Base-by-base conservation (phyloP, 495 filamentous ascomycete species). In the Halenospora varia region DNA sequence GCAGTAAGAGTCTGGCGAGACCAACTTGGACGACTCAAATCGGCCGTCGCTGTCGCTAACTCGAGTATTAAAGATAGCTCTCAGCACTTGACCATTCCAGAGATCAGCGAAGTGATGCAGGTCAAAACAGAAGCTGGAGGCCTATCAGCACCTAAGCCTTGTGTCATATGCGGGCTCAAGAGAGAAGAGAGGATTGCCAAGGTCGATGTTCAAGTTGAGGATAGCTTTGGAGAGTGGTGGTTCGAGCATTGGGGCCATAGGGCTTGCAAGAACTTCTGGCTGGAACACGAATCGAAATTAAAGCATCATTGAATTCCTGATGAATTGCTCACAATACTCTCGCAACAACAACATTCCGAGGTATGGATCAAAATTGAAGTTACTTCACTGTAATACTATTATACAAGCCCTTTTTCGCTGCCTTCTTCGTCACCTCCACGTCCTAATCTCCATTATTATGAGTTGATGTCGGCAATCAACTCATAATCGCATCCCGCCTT, bases 161-260 rank as follows among this genome's bases (percentile, higher is more conserved):
- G 94, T 72, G 82, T 89, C 51, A 77, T 98, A 20, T 98, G 94
- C 73, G 90, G 90, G 1, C 72, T 97, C 60, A 92, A 85, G 71
- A 75, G 92, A 62, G 88, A 95, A 45, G 94, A 98, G 74, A 77
- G 92, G 35, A 73, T 97, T 18, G 68, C 75, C 1, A 84, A 80
- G 61, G 75, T 96, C 25, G 92, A 96, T 69, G 75, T 85, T 24
- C 75, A 83, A 53, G 86, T 95, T 18, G 82, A 90, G 60, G 94
- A 96, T 73, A 90, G 85, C 69, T 92, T 96, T 75, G 90, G 89
- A 40, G 92, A 97, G 71, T 97, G 90, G 90, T 98, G 94, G 94
- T 78, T 87, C 13, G 89, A 95, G 35, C 86, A 92, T 70, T 95
- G 90, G 90, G 86, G 88, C 0, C 88, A 96, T 74, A 72, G 84